Conservation (phyloP, 352 stramenopile species). For the Phytophthora uliginosa region DNA sequence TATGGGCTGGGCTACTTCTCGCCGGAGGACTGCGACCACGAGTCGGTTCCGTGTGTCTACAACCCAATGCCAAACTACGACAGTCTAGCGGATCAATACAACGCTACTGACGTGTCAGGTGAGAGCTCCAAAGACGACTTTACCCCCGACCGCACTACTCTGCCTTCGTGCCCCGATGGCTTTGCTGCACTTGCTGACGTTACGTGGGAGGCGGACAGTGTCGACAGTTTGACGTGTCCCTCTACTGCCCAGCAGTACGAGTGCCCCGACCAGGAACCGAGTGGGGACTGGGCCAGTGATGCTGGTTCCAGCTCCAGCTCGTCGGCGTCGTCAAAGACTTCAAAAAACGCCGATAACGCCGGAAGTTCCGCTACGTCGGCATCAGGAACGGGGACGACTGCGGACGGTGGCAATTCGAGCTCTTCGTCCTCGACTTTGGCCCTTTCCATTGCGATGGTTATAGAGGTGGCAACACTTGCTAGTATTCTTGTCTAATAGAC, state of each 20-base stretch:
- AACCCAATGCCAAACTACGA: slow-evolving; percentile 83
- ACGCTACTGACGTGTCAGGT: slow-evolving; percentile 47
- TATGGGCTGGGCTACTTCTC: slow-evolving; percentile 88
- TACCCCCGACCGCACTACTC: slow-evolving; percentile 37
- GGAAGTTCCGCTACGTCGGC: slow-evolving; percentile 16
- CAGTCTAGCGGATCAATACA: slow-evolving; percentile 56
- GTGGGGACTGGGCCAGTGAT: slow-evolving; percentile 53
- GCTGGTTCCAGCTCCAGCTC: slow-evolving; percentile 26
- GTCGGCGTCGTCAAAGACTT: slow-evolving; percentile 33
- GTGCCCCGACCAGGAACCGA: slow-evolving; percentile 56
- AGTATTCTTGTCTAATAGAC: slow-evolving; percentile 29
- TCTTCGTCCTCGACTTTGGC: slow-evolving; percentile 29
- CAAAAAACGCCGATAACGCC: slow-evolving; percentile 11
- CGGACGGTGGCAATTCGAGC: slow-evolving; percentile 23
- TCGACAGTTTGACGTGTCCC: slow-evolving; percentile 50
- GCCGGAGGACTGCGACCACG: slow-evolving; percentile 73
- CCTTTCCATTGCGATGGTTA: slow-evolving; percentile 25
- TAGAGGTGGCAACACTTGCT: slow-evolving; percentile 16
- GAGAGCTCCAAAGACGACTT: slow-evolving; percentile 51
- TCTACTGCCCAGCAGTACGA: slow-evolving; percentile 46
- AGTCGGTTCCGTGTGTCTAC: slow-evolving; percentile 64
- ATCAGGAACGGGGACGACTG: slow-evolving; percentile 21
- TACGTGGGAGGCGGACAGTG: slow-evolving; percentile 53
- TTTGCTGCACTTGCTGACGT: slow-evolving; percentile 48
- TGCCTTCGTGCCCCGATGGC: slow-evolving; percentile 45